A percentile compares a stretch with the other conserved stretches of the same genome.
Evolutionary conservation across 1,284 basidiomycete genomes (phyloP).

Genomic region (Ceratobasidium theobromae): DNA sequence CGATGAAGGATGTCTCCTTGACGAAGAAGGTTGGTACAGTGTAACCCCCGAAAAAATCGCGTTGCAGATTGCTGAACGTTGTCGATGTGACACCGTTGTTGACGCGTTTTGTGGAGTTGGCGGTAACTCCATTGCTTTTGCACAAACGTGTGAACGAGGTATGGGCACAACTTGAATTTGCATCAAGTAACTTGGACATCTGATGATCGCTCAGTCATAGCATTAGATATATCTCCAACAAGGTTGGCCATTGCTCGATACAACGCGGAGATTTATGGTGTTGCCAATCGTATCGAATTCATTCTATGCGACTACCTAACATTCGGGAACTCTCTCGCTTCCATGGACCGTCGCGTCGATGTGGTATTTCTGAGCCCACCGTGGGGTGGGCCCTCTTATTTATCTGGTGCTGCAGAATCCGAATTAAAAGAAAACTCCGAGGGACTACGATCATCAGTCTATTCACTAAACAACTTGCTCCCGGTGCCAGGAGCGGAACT

Average conservation of each 20-base stretch:
- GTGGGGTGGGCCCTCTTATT: constrained; percentile 84
- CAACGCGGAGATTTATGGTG: constrained; percentile 91
- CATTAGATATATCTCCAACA: constrained; percentile 82
- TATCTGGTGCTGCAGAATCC: constrained; percentile 46
- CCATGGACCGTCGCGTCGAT: constrained; percentile 52
- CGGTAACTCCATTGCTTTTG: constrained; percentile 97
- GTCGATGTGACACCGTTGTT: constrained; percentile 78
- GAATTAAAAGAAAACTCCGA: not conserved
- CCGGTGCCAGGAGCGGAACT: constrained; percentile 83
- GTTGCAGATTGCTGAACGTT: constrained; percentile 86
- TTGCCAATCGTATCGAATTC: constrained; percentile 92
- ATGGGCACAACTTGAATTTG: not conserved
- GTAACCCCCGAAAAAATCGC: constrained; percentile 94
- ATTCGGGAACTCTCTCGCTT: constrained; percentile 65
- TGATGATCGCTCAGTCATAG: constrained; percentile 68
- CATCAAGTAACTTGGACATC: not conserved
- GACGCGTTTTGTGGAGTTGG: constrained; percentile 98
- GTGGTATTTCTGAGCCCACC: constrained; percentile 91
- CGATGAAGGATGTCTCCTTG: constrained; percentile 72
- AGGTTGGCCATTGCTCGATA: constrained; percentile 86
- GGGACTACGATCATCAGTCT: constrained; percentile 49
- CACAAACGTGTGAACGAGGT: constrained; percentile 90
- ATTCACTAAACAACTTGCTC: constrained; percentile 67
- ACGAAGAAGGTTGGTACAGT: constrained; percentile 94
- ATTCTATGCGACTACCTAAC: constrained; percentile 83